phyloP scores from a whole-genome alignment of 345 rosid genomes.

The Corchorus capsularis region DNA sequence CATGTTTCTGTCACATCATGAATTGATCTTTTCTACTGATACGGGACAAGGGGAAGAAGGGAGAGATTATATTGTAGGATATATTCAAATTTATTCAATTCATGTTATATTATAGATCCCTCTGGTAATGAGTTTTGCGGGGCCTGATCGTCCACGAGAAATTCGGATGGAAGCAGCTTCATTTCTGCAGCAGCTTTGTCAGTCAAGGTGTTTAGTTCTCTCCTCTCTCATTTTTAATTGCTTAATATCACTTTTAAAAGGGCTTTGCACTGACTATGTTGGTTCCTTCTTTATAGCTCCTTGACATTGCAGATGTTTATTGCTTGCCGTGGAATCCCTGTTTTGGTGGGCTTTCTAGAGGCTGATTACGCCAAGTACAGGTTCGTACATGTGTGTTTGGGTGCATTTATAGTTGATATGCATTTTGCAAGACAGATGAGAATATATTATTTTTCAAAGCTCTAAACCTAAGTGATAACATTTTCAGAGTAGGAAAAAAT shows the following conservation, averaged over 20 bases:
- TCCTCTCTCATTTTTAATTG: conserved; percentile 5
- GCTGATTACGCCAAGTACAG: conserved; percentile 96
- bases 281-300: conserved; percentile 56
- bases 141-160: conserved; percentile 82
- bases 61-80: conserved; percentile 6
- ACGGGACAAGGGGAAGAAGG: not conserved
- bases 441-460: not conserved
- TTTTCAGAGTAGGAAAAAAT: not conserved
- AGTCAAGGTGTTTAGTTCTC: conserved; percentile 66
- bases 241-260: not conserved
- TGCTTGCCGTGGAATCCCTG: conserved; percentile 95
- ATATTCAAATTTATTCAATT: conserved; percentile 12
- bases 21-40: not conserved
- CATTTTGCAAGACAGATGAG: not conserved
- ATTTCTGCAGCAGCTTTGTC: conserved; percentile 95
- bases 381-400: conserved; percentile 36
- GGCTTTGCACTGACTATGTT: conserved; percentile 33
- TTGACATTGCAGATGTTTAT: conserved; percentile 99
- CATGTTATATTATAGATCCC: conserved; percentile 62
- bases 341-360: conserved; percentile 93
- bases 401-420: not conserved
- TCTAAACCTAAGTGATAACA: not conserved
- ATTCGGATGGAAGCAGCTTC: conserved; percentile 94
- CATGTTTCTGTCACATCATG: not conserved
- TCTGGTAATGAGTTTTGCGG: conserved; percentile 72